Evolutionary conservation across 768 basidiomycete species (phyloP).

Genomic region (Ephemerocybe angulata): DNA sequence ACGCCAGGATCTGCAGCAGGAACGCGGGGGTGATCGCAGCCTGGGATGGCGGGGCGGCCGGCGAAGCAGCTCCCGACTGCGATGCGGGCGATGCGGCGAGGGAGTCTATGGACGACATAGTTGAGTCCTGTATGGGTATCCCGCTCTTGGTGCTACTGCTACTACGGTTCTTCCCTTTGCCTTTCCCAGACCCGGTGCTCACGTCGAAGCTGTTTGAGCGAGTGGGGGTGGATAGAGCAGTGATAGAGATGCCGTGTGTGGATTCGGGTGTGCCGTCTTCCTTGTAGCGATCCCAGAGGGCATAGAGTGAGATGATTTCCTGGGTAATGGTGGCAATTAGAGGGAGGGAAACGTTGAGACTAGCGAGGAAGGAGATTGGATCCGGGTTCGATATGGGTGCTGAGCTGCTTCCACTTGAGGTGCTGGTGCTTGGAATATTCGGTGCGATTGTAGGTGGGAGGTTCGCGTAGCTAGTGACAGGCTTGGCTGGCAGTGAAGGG

Average conservation of each 20-base stretch:
- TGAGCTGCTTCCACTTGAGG: constrained; percentile 29
- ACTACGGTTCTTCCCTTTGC: neutral
- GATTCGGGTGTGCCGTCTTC: constrained; percentile 49
- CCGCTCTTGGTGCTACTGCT: neutral
- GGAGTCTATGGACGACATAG: too few species aligned
- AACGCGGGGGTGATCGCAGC: constrained; percentile 48
- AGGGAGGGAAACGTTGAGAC: constrained; percentile 80
- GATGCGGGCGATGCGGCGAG: constrained; percentile 4
- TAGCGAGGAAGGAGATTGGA: constrained; percentile 77
- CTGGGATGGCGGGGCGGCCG: constrained; percentile 24
- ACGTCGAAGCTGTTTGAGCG: constrained; percentile 20
- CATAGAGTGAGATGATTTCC: constrained; percentile 87
- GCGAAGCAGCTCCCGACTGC: constrained; percentile 1
- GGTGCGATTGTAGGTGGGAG: neutral
- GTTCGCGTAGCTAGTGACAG: constrained; percentile 27
- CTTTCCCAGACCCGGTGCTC: neutral
- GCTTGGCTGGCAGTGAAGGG: constrained; percentile 51
- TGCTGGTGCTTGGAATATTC: constrained; percentile 12
- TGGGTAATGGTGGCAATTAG: constrained; percentile 83
- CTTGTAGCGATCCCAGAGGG: constrained; percentile 82
- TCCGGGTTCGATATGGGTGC: constrained; percentile 64
- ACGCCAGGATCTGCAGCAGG: constrained; percentile 52
- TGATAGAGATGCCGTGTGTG: constrained; percentile 23
- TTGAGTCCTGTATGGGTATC: neutral
- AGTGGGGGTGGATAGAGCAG: constrained; percentile 22